Conservation (phyloP, 495 filamentous ascomycete genomes). For the Alectoria sarmentosa region DNA sequence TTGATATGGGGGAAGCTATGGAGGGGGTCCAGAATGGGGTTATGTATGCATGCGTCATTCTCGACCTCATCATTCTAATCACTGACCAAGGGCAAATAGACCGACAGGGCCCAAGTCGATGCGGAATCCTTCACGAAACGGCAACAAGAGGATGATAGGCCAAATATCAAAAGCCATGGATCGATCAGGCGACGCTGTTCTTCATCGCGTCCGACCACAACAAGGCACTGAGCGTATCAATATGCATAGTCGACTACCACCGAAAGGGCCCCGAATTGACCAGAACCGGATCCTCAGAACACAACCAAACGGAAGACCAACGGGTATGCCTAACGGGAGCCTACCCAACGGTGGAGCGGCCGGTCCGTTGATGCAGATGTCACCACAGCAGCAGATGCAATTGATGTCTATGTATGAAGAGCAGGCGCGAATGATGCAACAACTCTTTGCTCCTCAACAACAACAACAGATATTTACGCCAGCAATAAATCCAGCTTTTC, state of each 20-base stretch:
- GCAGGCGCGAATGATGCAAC: conserved; percentile 78
- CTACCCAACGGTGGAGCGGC: conserved; percentile 28
- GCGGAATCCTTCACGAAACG: conserved; percentile 59
- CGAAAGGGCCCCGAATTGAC: conserved; percentile 57
- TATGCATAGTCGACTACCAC: conserved; percentile 60
- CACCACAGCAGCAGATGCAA: conserved; percentile 66
- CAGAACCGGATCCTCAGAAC: conserved; percentile 36
- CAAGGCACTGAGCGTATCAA: conserved; percentile 72
- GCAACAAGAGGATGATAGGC: conserved; percentile 73
- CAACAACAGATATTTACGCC: conserved; percentile 43
- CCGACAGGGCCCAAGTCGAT: conserved; percentile 95
- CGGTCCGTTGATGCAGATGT: conserved; percentile 46
- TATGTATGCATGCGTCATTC: conserved; percentile 53
- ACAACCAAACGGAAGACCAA: conserved; percentile 44
- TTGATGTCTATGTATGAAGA: conserved; percentile 82
- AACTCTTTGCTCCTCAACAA: conserved; percentile 36
- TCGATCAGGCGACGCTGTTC: conserved; percentile 58
- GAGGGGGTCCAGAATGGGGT: conserved; percentile 41
- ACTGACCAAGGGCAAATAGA: conserved; percentile 40
- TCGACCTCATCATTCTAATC: background rate
- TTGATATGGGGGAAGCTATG: conserved; percentile 61
- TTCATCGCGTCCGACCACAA: conserved; percentile 75
- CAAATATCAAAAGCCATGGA: conserved; percentile 87
- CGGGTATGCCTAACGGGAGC: conserved; percentile 41
- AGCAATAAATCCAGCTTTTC: conserved; percentile 49